These are phyloP conservation scores for Hypoxylon sp. DNA, from an alignment of 2,329 filamentous ascomycete genomes.

Conservation along the genomic window DNA sequence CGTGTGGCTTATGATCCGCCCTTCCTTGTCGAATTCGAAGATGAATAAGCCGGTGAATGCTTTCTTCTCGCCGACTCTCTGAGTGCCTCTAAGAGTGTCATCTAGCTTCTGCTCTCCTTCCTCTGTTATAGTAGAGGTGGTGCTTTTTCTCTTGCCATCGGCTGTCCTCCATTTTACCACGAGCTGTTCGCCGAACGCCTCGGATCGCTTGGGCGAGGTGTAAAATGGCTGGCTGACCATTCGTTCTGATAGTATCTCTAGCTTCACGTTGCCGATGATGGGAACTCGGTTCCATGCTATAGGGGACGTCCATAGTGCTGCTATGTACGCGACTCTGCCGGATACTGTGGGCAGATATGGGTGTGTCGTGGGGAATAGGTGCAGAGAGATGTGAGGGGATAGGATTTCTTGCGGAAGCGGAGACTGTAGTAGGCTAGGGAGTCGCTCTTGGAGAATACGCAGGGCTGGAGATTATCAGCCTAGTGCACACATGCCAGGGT, in stretches of 20 bases:
- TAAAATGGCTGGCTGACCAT: slow-evolving; percentile 76
- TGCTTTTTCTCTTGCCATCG: slow-evolving; percentile 62
- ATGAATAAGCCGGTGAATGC: slow-evolving; percentile 94
- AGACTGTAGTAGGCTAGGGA: slow-evolving; percentile 76
- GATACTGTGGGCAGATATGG: slow-evolving; percentile 93
- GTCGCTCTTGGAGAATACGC: slow-evolving; percentile 74
- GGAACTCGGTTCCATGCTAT: slow-evolving; percentile 96
- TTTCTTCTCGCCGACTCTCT: slow-evolving; percentile 73
- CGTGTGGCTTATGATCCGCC: slow-evolving; percentile 86
- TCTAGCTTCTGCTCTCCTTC: slow-evolving; percentile 56
- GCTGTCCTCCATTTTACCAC: slow-evolving; percentile 90
- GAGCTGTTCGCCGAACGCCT: slow-evolving; percentile 80
- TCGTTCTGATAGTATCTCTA: slow-evolving; percentile 90
- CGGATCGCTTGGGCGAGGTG: slow-evolving; percentile 64
- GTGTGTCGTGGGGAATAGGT: slow-evolving; percentile 82
- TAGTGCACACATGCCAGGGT: slow-evolving; percentile 26
- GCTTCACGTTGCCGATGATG: slow-evolving; percentile 88
- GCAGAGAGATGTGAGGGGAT: slow-evolving; percentile 78
- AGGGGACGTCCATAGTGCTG: slow-evolving; percentile 94
- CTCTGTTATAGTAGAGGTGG: slow-evolving; percentile 50
- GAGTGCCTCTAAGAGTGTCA: slow-evolving; percentile 54
- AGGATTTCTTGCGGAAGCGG: slow-evolving; percentile 82
- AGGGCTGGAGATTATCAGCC: slow-evolving; percentile 64
- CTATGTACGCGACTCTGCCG: slow-evolving; percentile 90
- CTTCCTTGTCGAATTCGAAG: slow-evolving; percentile 93